Conservation (phyloP, 345 rosid genomes). For the Acer campestre region DNA sequence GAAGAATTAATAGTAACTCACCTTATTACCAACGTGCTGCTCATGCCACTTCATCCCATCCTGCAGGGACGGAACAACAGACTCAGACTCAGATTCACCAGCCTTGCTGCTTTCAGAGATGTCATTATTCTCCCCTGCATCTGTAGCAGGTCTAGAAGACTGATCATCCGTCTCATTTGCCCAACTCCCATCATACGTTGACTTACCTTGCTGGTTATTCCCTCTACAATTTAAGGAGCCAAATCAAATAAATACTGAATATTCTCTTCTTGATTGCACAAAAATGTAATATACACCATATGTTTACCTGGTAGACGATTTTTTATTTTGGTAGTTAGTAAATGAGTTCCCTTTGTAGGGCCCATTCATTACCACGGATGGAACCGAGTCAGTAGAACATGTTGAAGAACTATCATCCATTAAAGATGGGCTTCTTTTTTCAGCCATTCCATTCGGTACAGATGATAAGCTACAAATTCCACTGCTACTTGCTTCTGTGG, state of each 20-base stretch:
- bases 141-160: slow-evolving; percentile 43
- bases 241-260: slow-evolving; percentile 17
- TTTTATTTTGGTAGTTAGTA: slow-evolving; percentile 48
- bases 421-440: slow-evolving; percentile 54
- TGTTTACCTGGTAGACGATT: slow-evolving; percentile 57
- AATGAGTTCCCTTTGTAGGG: slow-evolving; percentile 52
- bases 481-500: slow-evolving; percentile 58
- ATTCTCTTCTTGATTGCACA: background rate
- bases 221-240: slow-evolving; percentile 40
- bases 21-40: slow-evolving; percentile 47
- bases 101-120: slow-evolving; percentile 45
- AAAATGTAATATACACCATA: slow-evolving; percentile 2
- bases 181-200: slow-evolving; percentile 43
- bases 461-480: slow-evolving; percentile 55
- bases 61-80: slow-evolving; percentile 37
- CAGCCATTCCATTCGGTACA: slow-evolving; percentile 61
- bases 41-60: slow-evolving; percentile 41
- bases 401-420: slow-evolving; percentile 97
- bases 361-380: slow-evolving; percentile 61
- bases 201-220: slow-evolving; percentile 51
- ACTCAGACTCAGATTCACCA: slow-evolving; percentile 49
- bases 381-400: slow-evolving; percentile 81
- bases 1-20: slow-evolving; percentile 31
- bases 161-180: slow-evolving; percentile 46
- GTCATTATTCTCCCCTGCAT: slow-evolving; percentile 41